These are phyloP conservation scores for Dentipellis fragilis DNA, from an alignment of 768 basidiomycete genomes.

Conservation along the genomic window DNA sequence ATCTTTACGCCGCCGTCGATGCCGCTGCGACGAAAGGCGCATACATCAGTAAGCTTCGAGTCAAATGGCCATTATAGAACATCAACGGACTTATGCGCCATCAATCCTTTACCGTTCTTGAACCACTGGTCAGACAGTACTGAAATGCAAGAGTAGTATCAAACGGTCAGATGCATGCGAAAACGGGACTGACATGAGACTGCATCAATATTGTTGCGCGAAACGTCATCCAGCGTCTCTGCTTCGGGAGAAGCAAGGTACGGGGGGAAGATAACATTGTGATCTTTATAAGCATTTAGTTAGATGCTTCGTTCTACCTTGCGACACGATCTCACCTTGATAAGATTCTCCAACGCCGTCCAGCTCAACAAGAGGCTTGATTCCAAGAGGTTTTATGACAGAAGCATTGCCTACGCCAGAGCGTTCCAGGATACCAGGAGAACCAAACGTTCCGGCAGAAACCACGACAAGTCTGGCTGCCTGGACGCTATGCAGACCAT, in stretches of 20 bases:
- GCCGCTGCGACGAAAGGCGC: background rate
- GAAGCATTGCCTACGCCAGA: slow-evolving; percentile 29
- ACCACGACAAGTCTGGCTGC: slow-evolving; percentile 28
- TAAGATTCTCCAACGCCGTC: slow-evolving; percentile 32
- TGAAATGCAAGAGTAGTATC: slow-evolving; percentile 5
- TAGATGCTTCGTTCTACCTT: too few species aligned
- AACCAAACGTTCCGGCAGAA: slow-evolving; percentile 26
- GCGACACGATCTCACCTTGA: slow-evolving; percentile 18
- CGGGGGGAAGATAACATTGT: slow-evolving; percentile 8
- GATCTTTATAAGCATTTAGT: slow-evolving; percentile 1
- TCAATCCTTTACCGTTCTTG: slow-evolving; percentile 32
- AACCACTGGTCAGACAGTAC: slow-evolving; percentile 26
- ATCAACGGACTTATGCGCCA: slow-evolving; percentile 37
- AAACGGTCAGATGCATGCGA: background rate
- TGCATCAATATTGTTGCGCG: slow-evolving; percentile 7
- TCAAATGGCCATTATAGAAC: too few species aligned
- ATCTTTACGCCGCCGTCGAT: slow-evolving; percentile 48
- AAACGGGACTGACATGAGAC: background rate
- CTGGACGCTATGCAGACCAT: slow-evolving; percentile 10
- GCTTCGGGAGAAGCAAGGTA: slow-evolving; percentile 8
- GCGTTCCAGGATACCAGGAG: slow-evolving; percentile 29
- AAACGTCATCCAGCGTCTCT: slow-evolving; percentile 13
- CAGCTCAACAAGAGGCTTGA: slow-evolving; percentile 24
- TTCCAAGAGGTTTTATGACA: slow-evolving; percentile 19
- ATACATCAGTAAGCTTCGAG: background rate